Evolutionary conservation across 805 yeast species (phyloP).

Genomic region (Cyberlindnera mississippiensis): DNA sequence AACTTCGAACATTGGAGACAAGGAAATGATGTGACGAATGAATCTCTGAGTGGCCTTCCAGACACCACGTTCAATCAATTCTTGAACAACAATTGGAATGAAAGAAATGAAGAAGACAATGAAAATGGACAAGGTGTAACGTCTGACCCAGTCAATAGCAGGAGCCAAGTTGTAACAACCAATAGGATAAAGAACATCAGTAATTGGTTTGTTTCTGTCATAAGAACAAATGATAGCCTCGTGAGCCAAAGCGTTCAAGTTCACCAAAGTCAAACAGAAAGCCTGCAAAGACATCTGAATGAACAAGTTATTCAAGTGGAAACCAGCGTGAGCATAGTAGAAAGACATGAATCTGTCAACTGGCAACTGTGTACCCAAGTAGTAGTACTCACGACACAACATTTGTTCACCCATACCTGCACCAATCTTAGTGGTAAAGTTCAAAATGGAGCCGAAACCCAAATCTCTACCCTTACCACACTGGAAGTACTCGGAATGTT

Average conservation of each 20-base stretch:
- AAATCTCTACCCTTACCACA: constrained; percentile 91
- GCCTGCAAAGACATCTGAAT: constrained; percentile 72
- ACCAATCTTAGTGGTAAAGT: constrained; percentile 84
- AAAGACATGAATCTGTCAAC: constrained; percentile 77
- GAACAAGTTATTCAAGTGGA: constrained; percentile 77
- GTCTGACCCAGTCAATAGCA: constrained; percentile 75
- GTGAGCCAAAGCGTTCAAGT: constrained; percentile 68
- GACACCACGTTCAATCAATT: constrained; percentile 75
- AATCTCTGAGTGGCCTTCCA: constrained; percentile 73
- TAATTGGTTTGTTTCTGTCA: constrained; percentile 59
- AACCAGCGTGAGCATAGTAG: constrained; percentile 85
- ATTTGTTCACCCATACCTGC: constrained; percentile 94
- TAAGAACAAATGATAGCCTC: constrained; percentile 68
- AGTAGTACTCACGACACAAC: constrained; percentile 79
- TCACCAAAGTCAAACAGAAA: constrained; percentile 65
- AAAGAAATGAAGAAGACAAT: constrained; percentile 79
- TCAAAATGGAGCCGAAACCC: constrained; percentile 82
- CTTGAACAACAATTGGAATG: constrained; percentile 75
- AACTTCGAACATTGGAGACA: constrained; percentile 80
- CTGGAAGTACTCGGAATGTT: constrained; percentile 83
- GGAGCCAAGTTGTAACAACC: constrained; percentile 77
- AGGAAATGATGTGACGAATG: constrained; percentile 59
- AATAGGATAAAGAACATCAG: constrained; percentile 60
- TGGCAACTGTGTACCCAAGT: constrained; percentile 76
- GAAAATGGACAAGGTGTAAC: constrained; percentile 76